These are phyloP conservation scores for Tulasnella sp. DNA, from an alignment of 768 basidiomycete species.

Conservation along the genomic window DNA sequence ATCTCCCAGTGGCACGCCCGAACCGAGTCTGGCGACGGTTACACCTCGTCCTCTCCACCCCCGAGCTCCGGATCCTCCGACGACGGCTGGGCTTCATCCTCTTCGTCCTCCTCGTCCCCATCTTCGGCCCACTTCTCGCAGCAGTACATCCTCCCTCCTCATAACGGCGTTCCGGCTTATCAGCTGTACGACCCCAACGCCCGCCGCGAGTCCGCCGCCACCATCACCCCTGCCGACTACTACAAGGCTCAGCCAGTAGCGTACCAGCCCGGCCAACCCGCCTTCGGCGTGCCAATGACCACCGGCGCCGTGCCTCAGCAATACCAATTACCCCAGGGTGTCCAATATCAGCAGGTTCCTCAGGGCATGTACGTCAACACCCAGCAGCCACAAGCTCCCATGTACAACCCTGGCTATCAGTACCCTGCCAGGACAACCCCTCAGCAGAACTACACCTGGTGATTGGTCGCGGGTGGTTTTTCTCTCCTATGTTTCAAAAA, in stretches of 20 bases:
- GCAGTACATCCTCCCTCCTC: constrained; percentile 3
- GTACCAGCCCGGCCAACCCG: background rate
- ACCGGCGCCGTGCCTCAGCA: background rate
- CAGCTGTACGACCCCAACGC: constrained; percentile 1
- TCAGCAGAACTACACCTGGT: background rate
- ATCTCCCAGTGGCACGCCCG: constrained; percentile 9
- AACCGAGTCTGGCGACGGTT: background rate
- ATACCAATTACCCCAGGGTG: background rate
- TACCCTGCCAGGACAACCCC: background rate
- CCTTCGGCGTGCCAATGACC: background rate
- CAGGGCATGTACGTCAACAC: constrained; percentile 1
- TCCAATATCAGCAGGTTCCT: background rate
- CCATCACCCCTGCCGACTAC: constrained; percentile 10
- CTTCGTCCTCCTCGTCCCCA: constrained; percentile 1
- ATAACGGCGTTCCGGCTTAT: background rate
- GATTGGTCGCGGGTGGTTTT: background rate
- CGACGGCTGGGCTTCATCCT: background rate
- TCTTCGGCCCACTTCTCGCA: constrained; percentile 7
- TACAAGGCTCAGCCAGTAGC: background rate
- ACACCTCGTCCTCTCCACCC: constrained; percentile 4
- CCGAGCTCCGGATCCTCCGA: constrained; percentile 8
- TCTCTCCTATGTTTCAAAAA: background rate
- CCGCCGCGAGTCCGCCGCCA: constrained; percentile 11
- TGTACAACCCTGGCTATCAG: background rate
- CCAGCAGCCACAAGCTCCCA: background rate